Percentiles rank a stretch among this genome's conserved stretches.
phyloP scores from a whole-genome alignment of 2,329 filamentous ascomycete species.

The Diaporthe amygdali region DNA sequence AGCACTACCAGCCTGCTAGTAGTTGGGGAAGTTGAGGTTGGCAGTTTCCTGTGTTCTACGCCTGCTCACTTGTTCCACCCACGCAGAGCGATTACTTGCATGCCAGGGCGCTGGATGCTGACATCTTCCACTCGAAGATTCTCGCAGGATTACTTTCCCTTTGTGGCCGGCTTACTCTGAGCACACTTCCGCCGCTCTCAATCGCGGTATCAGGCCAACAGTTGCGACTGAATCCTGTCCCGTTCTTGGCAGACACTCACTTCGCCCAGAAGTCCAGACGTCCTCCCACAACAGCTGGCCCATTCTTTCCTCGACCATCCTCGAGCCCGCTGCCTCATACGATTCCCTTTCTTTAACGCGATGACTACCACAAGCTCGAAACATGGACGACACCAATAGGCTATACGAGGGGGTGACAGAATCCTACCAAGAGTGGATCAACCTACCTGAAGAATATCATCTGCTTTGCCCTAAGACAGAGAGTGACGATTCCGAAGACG shows the following conservation, averaged over 20 bases:
- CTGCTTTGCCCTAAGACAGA: slow-evolving; percentile 71
- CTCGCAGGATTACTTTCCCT: not conserved
- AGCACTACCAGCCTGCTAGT: not conserved
- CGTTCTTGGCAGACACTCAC: not conserved
- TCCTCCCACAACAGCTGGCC: not conserved
- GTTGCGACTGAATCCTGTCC: not conserved
- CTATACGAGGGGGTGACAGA: slow-evolving; percentile 33
- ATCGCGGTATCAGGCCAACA: not conserved
- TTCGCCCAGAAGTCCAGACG: not conserved
- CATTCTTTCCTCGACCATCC: not conserved
- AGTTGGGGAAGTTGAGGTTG: not conserved
- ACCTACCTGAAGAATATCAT: slow-evolving; percentile 57
- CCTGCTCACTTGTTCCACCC: not conserved
- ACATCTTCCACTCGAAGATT: not conserved
- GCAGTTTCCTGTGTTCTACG: not conserved
- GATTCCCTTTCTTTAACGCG: not conserved
- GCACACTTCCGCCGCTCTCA: not conserved
- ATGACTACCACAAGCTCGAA: slow-evolving; percentile 21
- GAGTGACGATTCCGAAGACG: slow-evolving; percentile 68
- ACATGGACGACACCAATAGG: slow-evolving; percentile 34
- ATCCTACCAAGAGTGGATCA: slow-evolving; percentile 27
- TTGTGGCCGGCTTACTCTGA: not conserved
- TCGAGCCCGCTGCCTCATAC: not conserved
- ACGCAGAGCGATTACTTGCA: not conserved
- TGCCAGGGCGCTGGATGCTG: not conserved